phyloP scores from a whole-genome alignment of 148 eudicot genomes.

The Polygonum maritimum region DNA sequence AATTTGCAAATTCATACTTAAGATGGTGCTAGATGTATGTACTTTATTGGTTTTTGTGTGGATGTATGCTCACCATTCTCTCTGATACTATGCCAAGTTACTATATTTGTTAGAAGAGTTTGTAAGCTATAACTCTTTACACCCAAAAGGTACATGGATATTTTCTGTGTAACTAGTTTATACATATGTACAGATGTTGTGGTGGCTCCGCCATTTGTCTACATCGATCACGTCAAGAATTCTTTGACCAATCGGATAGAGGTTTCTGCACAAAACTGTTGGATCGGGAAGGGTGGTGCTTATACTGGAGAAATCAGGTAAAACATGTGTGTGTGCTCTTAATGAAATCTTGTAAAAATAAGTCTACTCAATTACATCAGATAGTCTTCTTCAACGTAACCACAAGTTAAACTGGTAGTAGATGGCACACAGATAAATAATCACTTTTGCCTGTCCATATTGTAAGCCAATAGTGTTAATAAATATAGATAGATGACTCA shows the following conservation, averaged over 20 bases:
- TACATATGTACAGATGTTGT: conserved; percentile 62
- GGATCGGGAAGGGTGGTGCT: conserved; percentile 96
- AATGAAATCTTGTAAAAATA: neutral
- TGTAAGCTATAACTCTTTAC: neutral
- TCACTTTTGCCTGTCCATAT: neutral
- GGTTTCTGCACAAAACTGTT: conserved; percentile 90
- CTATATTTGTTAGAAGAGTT: neutral
- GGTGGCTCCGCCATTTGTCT: conserved; percentile 86
- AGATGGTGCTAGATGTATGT: neutral
- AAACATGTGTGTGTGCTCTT: neutral
- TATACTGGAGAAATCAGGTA: conserved; percentile 99
- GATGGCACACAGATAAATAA: neutral
- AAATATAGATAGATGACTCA: neutral
- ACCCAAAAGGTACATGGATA: neutral
- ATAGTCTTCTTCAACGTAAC: neutral
- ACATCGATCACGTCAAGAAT: conserved; percentile 83
- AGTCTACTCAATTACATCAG: neutral
- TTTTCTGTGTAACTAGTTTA: neutral
- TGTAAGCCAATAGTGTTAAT: neutral
- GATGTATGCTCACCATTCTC: neutral
- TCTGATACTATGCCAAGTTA: neutral
- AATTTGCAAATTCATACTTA: neutral
- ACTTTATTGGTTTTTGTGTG: neutral
- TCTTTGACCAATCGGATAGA: conserved; percentile 67
- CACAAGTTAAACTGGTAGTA: neutral